Evolutionary conservation across 1,139 yeast species (phyloP), one percentile per base, ranked within the genome.

Genomic region (Candida mesenterica): DNA sequence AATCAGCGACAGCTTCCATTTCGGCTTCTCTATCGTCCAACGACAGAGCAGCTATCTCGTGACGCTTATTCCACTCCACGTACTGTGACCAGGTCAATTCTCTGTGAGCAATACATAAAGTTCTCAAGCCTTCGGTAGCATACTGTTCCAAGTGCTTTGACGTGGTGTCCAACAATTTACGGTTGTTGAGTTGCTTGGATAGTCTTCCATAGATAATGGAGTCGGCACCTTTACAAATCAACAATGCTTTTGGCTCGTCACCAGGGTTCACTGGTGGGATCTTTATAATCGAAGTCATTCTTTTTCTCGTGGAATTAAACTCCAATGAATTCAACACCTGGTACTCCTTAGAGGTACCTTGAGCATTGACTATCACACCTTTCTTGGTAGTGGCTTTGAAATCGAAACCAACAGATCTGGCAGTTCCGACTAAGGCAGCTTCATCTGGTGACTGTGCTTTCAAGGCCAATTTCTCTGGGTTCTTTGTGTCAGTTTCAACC

Each of bases 201-300:
- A 71, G 61, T 44, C 77, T 48, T 12, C 59, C 58, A 43, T 71
- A 71, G 28, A 71, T 71, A 23, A 69, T 61, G 3, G 74, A 67
- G 49, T 71, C 77, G 0, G 77, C 77, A 37, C 77, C 77, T 49
- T 71, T 71, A 54, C 75, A 70, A 32, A 69, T 61, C 39, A 70
- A 59, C 23, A 69, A 55, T 1, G 71, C 73, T 34, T 56, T 68
- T 6, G 52, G 61, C 44, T 63, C 66, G 14, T 54, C 69, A 13
- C 54, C 50, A 16, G 55, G 58, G 10, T 45, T 45, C 18, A 52
- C 57, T 23, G 62, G 59, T 5, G 80, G 79, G 3, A 66, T 57
- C 76, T 85, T 69, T 29, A 90, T 75, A 46, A 92, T 86, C 10
- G 92, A 89, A 70, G 96, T 87, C 97, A 90, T 92, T 68, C 97